phyloP scores from a whole-genome alignment of 768 basidiomycete genomes.

The Crassisporium funariophilum region DNA sequence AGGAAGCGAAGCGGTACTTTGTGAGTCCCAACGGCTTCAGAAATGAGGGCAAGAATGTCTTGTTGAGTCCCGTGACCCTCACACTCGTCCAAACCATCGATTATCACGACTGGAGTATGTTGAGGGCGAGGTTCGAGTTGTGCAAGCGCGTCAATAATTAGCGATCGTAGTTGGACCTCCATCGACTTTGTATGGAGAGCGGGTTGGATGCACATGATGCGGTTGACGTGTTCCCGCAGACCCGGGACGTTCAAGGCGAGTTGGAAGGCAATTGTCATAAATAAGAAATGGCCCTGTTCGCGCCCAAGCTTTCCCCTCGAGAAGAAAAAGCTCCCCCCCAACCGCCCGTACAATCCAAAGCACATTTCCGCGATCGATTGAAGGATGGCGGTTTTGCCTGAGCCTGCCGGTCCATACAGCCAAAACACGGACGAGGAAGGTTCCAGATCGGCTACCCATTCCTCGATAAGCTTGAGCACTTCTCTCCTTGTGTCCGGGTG shows the following conservation, averaged over 20 bases:
- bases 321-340: slow-evolving; percentile 21
- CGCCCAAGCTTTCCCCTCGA: background rate
- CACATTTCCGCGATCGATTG: slow-evolving; percentile 30
- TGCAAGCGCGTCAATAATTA: slow-evolving; percentile 8
- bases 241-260: slow-evolving; percentile 11
- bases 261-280: slow-evolving; percentile 23
- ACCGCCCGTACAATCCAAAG: background rate
- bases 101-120: slow-evolving; percentile 10
- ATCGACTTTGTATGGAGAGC: slow-evolving; percentile 8
- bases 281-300: slow-evolving; percentile 4
- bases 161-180: slow-evolving; percentile 5
- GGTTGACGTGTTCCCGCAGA: background rate
- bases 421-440: slow-evolving; percentile 10
- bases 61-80: slow-evolving; percentile 5
- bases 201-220: slow-evolving; percentile 2
- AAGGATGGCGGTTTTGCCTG: slow-evolving; percentile 29
- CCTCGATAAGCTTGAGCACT: slow-evolving; percentile 9
- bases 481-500: slow-evolving; percentile 11
- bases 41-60: slow-evolving; percentile 10
- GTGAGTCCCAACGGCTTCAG: background rate
- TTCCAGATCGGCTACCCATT: slow-evolving; percentile 9
- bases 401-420: slow-evolving; percentile 26
- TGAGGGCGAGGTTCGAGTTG: background rate
- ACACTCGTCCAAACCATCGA: slow-evolving; percentile 30
- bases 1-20: slow-evolving; percentile 19